These are phyloP conservation scores for Nannizziopsis barbatae DNA, from an alignment of 2,329 filamentous ascomycete species.

Conservation along the genomic window DNA sequence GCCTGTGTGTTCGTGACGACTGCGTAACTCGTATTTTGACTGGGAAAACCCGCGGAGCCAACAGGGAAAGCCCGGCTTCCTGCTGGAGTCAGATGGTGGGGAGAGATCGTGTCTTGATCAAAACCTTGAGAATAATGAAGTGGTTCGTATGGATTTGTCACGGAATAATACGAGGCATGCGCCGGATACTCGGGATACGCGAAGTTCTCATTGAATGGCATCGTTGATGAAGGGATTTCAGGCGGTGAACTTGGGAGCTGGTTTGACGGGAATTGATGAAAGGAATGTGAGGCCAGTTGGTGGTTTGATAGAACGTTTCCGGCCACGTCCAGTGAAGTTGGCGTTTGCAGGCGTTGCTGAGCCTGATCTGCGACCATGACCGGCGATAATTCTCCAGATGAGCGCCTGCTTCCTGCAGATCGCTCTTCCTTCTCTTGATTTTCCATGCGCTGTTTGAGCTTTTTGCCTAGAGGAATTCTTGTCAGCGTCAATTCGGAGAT, in stretches of 20 bases:
- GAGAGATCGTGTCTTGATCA: conserved; percentile 30
- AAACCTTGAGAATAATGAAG: conserved; percentile 31
- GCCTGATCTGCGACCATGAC: not conserved
- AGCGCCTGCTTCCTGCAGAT: conserved; percentile 40
- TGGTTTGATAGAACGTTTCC: not conserved
- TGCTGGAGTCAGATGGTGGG: not conserved
- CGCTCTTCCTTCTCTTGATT: conserved; percentile 50
- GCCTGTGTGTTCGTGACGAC: conserved; percentile 47
- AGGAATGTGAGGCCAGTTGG: not conserved
- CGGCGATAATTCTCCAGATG: not conserved
- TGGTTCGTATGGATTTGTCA: conserved; percentile 25
- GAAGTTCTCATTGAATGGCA: conserved; percentile 38
- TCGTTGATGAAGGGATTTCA: conserved; percentile 40
- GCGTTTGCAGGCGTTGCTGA: not conserved
- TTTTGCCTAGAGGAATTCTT: conserved; percentile 42
- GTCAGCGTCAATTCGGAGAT: not conserved
- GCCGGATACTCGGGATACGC: conserved; percentile 26
- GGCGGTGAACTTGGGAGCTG: conserved; percentile 35
- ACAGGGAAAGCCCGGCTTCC: conserved; percentile 13
- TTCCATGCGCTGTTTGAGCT: conserved; percentile 56
- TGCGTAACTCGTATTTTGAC: conserved; percentile 51
- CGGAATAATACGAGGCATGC: conserved; percentile 26
- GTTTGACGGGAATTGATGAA: not conserved
- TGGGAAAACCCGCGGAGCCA: conserved; percentile 47
- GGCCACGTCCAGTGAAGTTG: not conserved